Evolutionary conservation across 495 filamentous ascomycete genomes (phyloP), one percentile per base, ranked within the genome.

Genomic region (Aspergillus haitiensis): DNA sequence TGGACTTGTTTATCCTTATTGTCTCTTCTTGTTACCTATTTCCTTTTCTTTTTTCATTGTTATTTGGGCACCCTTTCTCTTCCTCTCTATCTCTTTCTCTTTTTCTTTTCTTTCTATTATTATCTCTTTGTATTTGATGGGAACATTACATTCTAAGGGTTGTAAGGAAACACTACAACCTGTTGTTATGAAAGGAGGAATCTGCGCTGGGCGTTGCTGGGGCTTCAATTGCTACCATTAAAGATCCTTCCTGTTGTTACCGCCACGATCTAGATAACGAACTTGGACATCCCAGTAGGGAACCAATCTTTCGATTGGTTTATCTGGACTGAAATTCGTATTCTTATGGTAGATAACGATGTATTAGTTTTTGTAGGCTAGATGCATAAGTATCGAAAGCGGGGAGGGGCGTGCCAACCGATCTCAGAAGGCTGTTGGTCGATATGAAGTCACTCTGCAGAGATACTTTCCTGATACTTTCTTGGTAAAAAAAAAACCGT

Each of bases 1-100:
- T 50, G 31, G 31, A 6, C 35, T 44, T 59, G 21, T 27, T 16
- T 52, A 16, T 56, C 52, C 52, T 46, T 9, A 21, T 27, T 40
- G 37, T 40, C n/a, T n/a, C 9, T 47, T n/a, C 4, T 9, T 21
- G 0, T 21, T 21, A 21, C 27, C 15, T 47, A 18, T 47, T 16
- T 46, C 15, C 5, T 40, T 40, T 10, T 40, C 37, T 35, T n/a
- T 34, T 46, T 35, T 11, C 13, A 54, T 39, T 39, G 1, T 11
- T 55, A 16, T 48, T 54, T 33, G 36, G 47, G n/a, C 21, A 18
- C 37, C 34, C n/a, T 40, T 40, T 10, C n/a, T 40, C 37, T 3
- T 47, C 9, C 4, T 9, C 15, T 10, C 15, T 21, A 9, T 47
- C 15, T 47, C 27, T 47, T 16, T 46, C 15, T 40, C 13, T 9